Conservation (phyloP, 1,284 basidiomycete species). For the Tilletia caries region DNA sequence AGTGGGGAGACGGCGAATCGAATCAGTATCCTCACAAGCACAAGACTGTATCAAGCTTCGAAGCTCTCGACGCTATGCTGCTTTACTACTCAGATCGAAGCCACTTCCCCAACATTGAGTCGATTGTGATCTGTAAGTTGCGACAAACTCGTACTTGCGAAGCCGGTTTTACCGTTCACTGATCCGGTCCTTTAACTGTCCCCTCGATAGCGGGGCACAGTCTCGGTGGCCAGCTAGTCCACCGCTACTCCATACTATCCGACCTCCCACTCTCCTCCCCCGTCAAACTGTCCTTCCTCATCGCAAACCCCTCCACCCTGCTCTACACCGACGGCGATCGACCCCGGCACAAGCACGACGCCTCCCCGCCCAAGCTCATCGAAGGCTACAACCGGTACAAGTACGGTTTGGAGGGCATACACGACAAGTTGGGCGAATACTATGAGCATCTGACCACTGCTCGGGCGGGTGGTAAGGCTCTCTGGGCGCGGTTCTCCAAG, state of each 20-base stretch:
- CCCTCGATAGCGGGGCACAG: constrained; percentile 27
- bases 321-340: constrained; percentile 25
- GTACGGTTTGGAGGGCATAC: constrained; percentile 24
- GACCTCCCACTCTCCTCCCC: neutral
- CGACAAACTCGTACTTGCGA: too few relatives aligned
- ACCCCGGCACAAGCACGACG: neutral
- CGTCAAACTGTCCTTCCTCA: constrained; percentile 20
- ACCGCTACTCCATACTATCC: constrained; percentile 28
- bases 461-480: neutral
- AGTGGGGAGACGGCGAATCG: constrained; percentile 32
- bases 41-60: constrained; percentile 26
- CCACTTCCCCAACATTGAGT: constrained; percentile 2
- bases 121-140: constrained; percentile 29
- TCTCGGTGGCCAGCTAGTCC: constrained; percentile 29
- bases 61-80: constrained; percentile 26
- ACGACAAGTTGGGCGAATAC: constrained; percentile 18
- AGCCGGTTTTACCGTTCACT: neutral
- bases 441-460: constrained; percentile 9
- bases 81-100: constrained; percentile 17
- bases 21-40: constrained; percentile 20
- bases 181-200: neutral
- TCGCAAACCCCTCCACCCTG: constrained; percentile 29
- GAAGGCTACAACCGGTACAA: constrained; percentile 34
- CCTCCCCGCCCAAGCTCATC: neutral
- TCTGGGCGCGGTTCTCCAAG: constrained; percentile 14